Base-by-base conservation (phyloP, 2,329 filamentous ascomycete species). In the Lachnellula occidentalis region DNA sequence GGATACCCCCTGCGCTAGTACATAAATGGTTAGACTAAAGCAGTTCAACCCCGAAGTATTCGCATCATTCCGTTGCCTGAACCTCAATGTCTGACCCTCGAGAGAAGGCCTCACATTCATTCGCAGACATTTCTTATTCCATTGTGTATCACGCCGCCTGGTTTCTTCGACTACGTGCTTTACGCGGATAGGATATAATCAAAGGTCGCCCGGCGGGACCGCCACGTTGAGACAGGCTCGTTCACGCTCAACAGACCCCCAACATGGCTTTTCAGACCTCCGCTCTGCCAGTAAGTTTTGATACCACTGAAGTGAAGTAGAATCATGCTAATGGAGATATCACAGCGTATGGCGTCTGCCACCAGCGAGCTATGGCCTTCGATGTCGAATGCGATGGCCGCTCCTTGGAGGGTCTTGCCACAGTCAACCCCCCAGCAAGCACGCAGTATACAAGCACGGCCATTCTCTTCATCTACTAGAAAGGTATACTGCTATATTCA, bases 361-460 rank as follows among this genome's bases (percentile, higher is more conserved):
- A 70, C 71, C 41, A 70, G 73, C 36, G 73, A 75, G 60, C 57
- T 75, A 48, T 74, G 71, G 73, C 72, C 74, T 43, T 71, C 69
- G 24, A 67, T 76, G 61, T 71, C 70, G 47, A 74, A 65, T 55
- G 56, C 70, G 50, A 60, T 75, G 45, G 62, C 64, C 43, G 63
- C 66, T 55, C 70, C 72, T 24, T 70, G 67, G 69, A 73, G 68
- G 56, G 61, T 61, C 45, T 51, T 67, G 51, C 66, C 27, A 31
- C 27, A 31, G 27, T 31, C 27, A 31, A 31, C 11, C 11, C 27
- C 9, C 27, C 27, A 31, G 27, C 9, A 31, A 31, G 9, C 9
- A 31, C 24, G 19, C 34, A 34, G n/a, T 17, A 12, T 22, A 31
- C 37, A 24, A 19, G 8, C 27, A 41, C 41, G 51, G 21, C 14